Conservation (phyloP, 768 basidiomycete genomes). For the Amanita pallidorosea region DNA sequence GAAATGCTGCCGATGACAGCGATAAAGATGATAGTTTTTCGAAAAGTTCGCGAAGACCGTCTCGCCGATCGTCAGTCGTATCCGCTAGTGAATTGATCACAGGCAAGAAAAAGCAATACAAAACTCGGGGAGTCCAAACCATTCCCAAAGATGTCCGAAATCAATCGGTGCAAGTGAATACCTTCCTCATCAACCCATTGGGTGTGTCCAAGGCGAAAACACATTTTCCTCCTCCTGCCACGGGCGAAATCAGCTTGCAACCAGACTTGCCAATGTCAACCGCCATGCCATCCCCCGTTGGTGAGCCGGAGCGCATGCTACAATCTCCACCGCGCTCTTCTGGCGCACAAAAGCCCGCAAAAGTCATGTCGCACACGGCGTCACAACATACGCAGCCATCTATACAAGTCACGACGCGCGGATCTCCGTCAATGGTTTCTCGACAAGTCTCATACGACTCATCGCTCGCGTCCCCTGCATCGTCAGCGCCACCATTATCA, state of each 20-base stretch:
- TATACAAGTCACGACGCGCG: neutral
- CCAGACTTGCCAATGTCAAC: slow-evolving; percentile 13
- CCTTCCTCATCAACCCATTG: slow-evolving; percentile 8
- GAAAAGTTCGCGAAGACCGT: slow-evolving; percentile 13
- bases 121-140: slow-evolving; percentile 65
- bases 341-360: neutral
- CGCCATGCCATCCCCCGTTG: slow-evolving; percentile 11
- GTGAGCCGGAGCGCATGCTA: slow-evolving; percentile 1
- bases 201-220: slow-evolving; percentile 4
- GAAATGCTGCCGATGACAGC: slow-evolving; percentile 33
- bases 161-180: slow-evolving; percentile 50
- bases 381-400: neutral
- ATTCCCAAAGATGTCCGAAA: slow-evolving; percentile 38
- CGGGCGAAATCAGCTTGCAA: slow-evolving; percentile 14
- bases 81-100: slow-evolving; percentile 23
- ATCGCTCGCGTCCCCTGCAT: slow-evolving; percentile 39
- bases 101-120: slow-evolving; percentile 45
- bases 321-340: slow-evolving; percentile 2
- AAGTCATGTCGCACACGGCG: neutral
- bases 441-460: slow-evolving; percentile 22
- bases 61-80: slow-evolving; percentile 25
- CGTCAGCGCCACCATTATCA: slow-evolving; percentile 43
- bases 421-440: slow-evolving; percentile 14
- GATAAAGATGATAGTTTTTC: slow-evolving; percentile 20
- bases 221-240: slow-evolving; percentile 12